These are phyloP conservation scores for Backusella australiensis DNA, from an alignment of 192 early-diverging fungal species.

Conservation along the genomic window DNA sequence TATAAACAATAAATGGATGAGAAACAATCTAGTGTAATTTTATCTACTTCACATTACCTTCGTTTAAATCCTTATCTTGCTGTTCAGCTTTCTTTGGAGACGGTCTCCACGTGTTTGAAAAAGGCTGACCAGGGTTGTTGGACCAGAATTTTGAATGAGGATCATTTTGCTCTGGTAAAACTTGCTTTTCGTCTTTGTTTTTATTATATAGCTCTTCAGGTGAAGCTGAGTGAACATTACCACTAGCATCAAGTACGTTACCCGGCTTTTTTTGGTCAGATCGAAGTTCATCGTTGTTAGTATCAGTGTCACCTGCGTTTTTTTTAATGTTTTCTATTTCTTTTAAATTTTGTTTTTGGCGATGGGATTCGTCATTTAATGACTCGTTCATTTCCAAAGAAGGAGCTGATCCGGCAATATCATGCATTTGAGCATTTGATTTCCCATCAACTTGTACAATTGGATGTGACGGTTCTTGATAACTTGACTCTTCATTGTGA, in stretches of 20 bases:
- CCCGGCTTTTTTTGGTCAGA: not conserved
- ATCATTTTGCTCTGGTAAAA: not conserved
- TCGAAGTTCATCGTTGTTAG: not conserved
- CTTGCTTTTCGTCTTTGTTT: not conserved
- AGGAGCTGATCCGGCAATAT: not conserved
- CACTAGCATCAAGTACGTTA: slow-evolving; percentile 6
- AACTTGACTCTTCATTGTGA: not conserved
- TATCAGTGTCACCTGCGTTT: not conserved
- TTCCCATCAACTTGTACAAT: not conserved
- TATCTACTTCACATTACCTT: not conserved
- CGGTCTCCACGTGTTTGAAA: not conserved
- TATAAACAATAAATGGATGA: not conserved
- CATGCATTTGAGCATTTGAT: not conserved
- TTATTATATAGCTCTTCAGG: not conserved
- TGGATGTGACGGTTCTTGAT: not conserved
- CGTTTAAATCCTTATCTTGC: not conserved
- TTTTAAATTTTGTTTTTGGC: not conserved
- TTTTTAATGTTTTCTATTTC: slow-evolving; percentile 9
- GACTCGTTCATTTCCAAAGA: not conserved
- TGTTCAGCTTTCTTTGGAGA: not conserved
- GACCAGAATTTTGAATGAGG: slow-evolving; percentile 9
- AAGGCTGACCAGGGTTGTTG: not conserved
- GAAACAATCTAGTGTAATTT: not conserved
- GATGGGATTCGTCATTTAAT: not conserved
- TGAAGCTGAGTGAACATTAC: not conserved